Evolutionary conservation across 2,329 filamentous ascomycete species (phyloP), one percentile per base, ranked within the genome.

Genomic region (Paraphaeosphaeria minitans): DNA sequence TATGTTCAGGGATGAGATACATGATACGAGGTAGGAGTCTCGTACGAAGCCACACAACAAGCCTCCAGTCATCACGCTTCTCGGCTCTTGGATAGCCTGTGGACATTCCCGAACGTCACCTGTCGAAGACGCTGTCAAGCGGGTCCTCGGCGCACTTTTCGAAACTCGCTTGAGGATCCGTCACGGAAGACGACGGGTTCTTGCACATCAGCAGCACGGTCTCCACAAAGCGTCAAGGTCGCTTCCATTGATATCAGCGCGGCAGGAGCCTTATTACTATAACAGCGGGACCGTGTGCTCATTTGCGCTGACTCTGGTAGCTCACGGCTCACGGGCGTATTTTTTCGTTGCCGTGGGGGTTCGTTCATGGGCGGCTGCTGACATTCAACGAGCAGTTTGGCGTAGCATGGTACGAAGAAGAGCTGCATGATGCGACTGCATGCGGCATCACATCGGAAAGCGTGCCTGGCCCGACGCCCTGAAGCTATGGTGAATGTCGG

Each of bases 401-500:
- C 12, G 24, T 13, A 22, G 10, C 27, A 22, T 1, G 5, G 43
- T 27, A 13, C 19, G 43, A n/a, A n/a, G 22, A 21, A 29, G 13
- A n/a, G 43, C 43, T 43, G 43, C 27, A 46, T 22, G 27, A 12
- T 46, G 43, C 43, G 22, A 42, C 39, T 27, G 43, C 21, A 48
- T 33, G 46, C 46, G 46, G 46, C 46, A 49, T 31, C 46, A 49
- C 46, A 35, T n/a, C 16, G 7, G 21, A 6, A 33, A 48, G 13
- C 24, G 45, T 48, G 45, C 45, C 45, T 48, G 45, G 45, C 45
- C 45, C 33, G 45, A 27, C 24, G 24, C 24, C 45, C 45, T 27
- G 45, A 19, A 35, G 46, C 46, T 13, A 27, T 49, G 27, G 29
- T 12, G 46, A 16, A 19, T 13, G 21, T n/a, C n/a, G n/a, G n/a